Base-by-base conservation (phyloP, 2,329 filamentous ascomycete species). In the Fusarium caatingaense region DNA sequence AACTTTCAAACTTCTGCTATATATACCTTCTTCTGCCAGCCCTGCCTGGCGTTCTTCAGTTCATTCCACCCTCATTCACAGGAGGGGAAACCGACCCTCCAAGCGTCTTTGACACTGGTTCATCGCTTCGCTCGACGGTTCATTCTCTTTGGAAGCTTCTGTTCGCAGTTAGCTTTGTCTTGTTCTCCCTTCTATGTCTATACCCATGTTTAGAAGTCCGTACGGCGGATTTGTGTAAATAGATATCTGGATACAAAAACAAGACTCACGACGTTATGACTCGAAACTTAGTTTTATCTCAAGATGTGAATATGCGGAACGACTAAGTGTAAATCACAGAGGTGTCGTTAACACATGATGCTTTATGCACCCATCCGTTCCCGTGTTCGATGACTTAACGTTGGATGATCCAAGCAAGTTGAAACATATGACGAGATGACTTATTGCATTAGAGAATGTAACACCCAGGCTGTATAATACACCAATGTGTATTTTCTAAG, bases 261-360 rank as follows among this genome's bases (percentile, higher is more conserved):
- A 71, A 63, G 56, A 56, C 55, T 68, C 37, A 68, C 48, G 48
- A 64, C 23, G 57, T 69, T 62, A 69, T 46, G 66, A 69, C 50
- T 62, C n/a, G 34, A 51, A 37, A 23, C 3, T n/a, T 40, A 16
- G 10, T n/a, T 23, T 7, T 20, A 15, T 5, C 18, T 12, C 18
- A 16, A 40, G 30, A 50, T 28, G 23, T n/a, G 12, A 21, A 6
- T 16, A 23, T 6, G 34, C 10, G 18, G 18, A 6, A n/a, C 4
- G 34, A 37, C 34, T 12, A 37, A 37, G 34, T 37, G 10, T 12
- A n/a, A 37, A 37, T 7, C 10, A 37, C 18, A 37, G 34, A 11
- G 18, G 10, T 37, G 18, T 37, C 18, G 9, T 37, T 18, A 11
- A 37, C 34, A 37, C 34, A 37, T 37, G 34, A n/a, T 37, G 34